These are phyloP conservation scores for Ogataea neopini DNA, from an alignment of 805 yeast genomes.

Conservation along the genomic window DNA sequence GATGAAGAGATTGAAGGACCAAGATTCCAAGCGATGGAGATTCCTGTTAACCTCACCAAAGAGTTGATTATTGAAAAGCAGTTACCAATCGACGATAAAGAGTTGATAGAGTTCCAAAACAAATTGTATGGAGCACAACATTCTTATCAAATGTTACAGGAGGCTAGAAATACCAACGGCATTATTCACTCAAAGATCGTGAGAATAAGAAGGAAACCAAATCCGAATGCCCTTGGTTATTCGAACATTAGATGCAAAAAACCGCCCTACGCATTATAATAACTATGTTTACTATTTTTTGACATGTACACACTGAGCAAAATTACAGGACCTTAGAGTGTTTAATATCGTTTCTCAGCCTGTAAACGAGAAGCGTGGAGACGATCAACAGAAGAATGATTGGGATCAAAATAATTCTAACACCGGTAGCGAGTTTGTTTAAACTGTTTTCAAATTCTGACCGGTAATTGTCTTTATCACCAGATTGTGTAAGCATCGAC, in stretches of 20 bases:
- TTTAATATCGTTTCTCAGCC: conserved; percentile 62
- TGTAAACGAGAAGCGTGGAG: conserved; percentile 48
- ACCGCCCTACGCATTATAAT: conserved; percentile 42
- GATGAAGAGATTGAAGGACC: conserved; percentile 17
- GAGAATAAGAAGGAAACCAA: conserved; percentile 46
- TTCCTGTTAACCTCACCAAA: conserved; percentile 21
- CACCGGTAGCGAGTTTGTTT: conserved; percentile 17
- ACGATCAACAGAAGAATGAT: conserved; percentile 41
- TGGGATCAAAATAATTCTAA: conserved; percentile 36
- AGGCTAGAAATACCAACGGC: conserved; percentile 31
- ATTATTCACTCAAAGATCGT: conserved; percentile 39
- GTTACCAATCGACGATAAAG: conserved; percentile 37
- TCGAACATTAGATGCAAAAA: conserved; percentile 45
- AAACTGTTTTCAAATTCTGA: conserved; percentile 22
- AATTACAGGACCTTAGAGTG: conserved; percentile 55
- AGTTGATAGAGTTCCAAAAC: conserved; percentile 37
- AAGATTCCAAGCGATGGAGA: conserved; percentile 21
- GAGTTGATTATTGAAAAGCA: conserved; percentile 35
- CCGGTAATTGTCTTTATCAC: conserved; percentile 10
- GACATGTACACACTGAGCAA: neutral
- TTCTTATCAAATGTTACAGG: conserved; percentile 28
- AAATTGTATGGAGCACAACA: conserved; percentile 27
- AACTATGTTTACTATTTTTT: neutral
- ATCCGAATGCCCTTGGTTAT: conserved; percentile 48
- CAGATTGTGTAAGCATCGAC: conserved; percentile 13